Percentiles rank a stretch among this genome's conserved stretches.
Conservation (phyloP, 371 early-diverging fungal species). For the Syncephalastrum monosporum region DNA sequence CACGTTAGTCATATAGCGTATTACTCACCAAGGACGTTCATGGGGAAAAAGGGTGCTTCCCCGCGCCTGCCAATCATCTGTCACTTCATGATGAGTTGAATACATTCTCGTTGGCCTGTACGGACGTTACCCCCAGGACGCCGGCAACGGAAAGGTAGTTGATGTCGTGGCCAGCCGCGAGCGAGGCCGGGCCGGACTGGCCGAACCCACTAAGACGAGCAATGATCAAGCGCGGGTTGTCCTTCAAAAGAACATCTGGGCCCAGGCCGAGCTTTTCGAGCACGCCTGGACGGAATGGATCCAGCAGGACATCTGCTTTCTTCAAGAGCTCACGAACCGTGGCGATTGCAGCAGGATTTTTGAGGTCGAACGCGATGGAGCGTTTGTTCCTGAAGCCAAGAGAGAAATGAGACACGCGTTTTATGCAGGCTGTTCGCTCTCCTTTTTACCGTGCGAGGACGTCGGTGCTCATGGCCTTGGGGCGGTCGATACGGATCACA, state of each 20-base stretch:
- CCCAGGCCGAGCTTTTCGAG: conserved; percentile 72
- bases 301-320: conserved; percentile 69
- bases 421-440: neutral
- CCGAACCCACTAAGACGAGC: conserved; percentile 76
- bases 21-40: conserved; percentile 57
- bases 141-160: conserved; percentile 75
- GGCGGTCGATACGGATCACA: conserved; percentile 72
- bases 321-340: conserved; percentile 43
- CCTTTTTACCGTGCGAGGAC: conserved; percentile 47
- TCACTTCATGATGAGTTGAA: neutral
- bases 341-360: conserved; percentile 50
- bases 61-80: conserved; percentile 61
- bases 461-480: conserved; percentile 40
- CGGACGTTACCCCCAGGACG: conserved; percentile 49
- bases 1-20: neutral
- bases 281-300: conserved; percentile 79
- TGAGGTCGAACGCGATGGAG: conserved; percentile 68
- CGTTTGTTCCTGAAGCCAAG: conserved; percentile 57
- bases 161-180: conserved; percentile 77
- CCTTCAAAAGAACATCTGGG: conserved; percentile 54
- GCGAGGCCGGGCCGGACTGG: conserved; percentile 55
- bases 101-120: neutral
- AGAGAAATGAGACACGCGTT: neutral
- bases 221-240: conserved; percentile 63
- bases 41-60: conserved; percentile 63